Base-by-base conservation (phyloP, 768 basidiomycete species). In the Lentinula boryana region DNA sequence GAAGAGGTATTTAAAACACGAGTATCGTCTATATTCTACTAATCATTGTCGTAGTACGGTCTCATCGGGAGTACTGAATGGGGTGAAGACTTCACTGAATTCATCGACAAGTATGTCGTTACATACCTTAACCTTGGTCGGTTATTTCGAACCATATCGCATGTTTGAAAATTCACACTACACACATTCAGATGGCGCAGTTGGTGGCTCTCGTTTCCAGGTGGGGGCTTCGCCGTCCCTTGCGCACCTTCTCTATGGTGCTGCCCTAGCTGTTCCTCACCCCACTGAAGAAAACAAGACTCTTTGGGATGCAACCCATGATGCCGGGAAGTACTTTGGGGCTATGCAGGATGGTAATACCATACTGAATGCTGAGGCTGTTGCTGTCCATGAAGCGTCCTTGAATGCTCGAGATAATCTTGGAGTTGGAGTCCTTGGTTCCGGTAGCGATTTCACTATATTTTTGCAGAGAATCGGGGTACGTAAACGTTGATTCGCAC, bases 401-500 rank as follows among this genome's bases (percentile, higher is more conserved):
- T 62, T 69, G 3, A 69, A 70, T 33, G 68, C 74, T 33, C 69
- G 74, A 6, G 68, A 73, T 52, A 48, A 33, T n/a, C 74, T 72
- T 4, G 82, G 80, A 21, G 72, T 94, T 38, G 44, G 48, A 0
- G 80, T 89, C 16, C 74, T 94, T 13, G 93, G 93, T 50, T 90
- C 87, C 53, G 93, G 93, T 33, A 93, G 91, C 60, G 96, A 98
- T 72, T 98, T 81, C 66, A 97, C 95, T 0, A 88, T 93, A 10
- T 97, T 98, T 76, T 74, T 98, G 67, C 93, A 98, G 71, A 79
- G 87, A 53, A 67, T 83, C 21, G 82, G 82, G n/a, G 78, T 78
- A 67, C 44, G 74, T 67, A 8, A 58, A n/a, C 13, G 32, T 23
- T 50, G 44, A 23, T 5, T 41, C 27, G 15, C 18, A 27, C 27